Evolutionary conservation across 2,329 filamentous ascomycete genomes (phyloP).

Genomic region (Ciborinia camelliae): DNA sequence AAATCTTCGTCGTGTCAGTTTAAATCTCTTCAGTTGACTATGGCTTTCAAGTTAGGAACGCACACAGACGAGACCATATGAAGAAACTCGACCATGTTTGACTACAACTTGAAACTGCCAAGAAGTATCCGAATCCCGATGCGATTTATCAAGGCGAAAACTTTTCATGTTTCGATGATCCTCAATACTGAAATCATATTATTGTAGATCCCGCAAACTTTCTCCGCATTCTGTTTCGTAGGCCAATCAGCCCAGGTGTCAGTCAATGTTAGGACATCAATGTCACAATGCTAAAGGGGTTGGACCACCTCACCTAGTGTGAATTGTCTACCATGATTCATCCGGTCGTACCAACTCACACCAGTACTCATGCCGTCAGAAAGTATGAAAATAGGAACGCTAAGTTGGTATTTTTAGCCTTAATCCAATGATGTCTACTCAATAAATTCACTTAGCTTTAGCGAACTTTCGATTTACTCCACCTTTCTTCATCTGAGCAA

Average conservation of each 20-base stretch:
- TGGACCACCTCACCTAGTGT: no score
- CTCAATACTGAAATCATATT: not conserved
- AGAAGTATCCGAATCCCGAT: slow-evolving; percentile 5
- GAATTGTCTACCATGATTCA: not conserved
- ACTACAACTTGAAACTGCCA: slow-evolving; percentile 13
- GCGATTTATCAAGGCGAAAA: slow-evolving; percentile 13
- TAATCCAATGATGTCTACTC: no score
- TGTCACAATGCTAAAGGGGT: not conserved
- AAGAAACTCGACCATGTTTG: slow-evolving; percentile 18
- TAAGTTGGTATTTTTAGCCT: no score
- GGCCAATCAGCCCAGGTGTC: not conserved
- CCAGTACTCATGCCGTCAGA: no score
- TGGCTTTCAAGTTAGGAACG: slow-evolving; percentile 19
- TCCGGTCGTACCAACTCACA: slow-evolving; percentile 8
- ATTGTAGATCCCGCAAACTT: not conserved
- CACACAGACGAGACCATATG: slow-evolving; percentile 12
- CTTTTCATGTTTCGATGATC: slow-evolving; percentile 9
- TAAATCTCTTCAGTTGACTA: not conserved
- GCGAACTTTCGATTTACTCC: no score
- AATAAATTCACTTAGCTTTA: no score
- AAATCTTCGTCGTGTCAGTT: not conserved
- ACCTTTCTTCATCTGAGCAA: no score
- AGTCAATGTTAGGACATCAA: not conserved
- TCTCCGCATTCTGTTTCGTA: slow-evolving; percentile 14
- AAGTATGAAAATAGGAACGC: no score